Percentiles rank a stretch among this genome's conserved stretches.
phyloP scores from a whole-genome alignment of 2,329 filamentous ascomycete genomes.

The Exophiala viscosa region DNA sequence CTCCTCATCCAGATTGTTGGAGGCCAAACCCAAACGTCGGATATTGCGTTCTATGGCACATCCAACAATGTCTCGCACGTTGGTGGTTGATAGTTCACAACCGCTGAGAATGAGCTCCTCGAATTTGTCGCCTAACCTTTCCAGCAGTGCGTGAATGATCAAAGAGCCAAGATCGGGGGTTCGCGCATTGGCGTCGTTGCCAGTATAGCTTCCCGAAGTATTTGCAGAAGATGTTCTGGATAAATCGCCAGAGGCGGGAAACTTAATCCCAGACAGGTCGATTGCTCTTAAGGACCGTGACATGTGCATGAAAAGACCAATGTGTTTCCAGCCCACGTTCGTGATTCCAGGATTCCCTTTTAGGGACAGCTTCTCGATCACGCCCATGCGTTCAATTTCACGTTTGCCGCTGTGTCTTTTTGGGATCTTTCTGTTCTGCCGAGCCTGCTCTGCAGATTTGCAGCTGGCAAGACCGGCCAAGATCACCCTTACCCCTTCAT shows the following conservation, averaged over 20 bases:
- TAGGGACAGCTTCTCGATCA: conserved; percentile 80
- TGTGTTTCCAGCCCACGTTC: conserved; percentile 82
- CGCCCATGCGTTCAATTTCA: conserved; percentile 50
- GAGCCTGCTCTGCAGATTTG: conserved; percentile 60
- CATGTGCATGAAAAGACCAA: conserved; percentile 85
- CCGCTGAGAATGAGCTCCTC: conserved; percentile 81
- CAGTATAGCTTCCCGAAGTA: conserved; percentile 9
- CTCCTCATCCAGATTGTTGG: conserved; percentile 71
- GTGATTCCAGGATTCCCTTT: conserved; percentile 87
- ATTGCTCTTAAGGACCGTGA: conserved; percentile 80
- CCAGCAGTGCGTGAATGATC: conserved; percentile 69
- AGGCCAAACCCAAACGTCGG: conserved; percentile 74
- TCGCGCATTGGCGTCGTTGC: conserved; percentile 20
- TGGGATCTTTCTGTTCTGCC: conserved; percentile 43
- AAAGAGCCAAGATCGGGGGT: conserved; percentile 58
- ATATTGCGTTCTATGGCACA: conserved; percentile 76
- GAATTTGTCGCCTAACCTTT: conserved; percentile 71
- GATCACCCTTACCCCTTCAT: conserved; percentile 82
- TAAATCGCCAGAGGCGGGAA: conserved; percentile 48
- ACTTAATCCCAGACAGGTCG: conserved; percentile 79
- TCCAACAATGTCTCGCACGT: conserved; percentile 74
- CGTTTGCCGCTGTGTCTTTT: conserved; percentile 36
- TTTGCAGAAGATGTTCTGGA: conserved; percentile 20
- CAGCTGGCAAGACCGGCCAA: conserved; percentile 80
- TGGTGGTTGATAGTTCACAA: conserved; percentile 66